Percentiles rank a stretch among this genome's conserved stretches.
These are phyloP conservation scores for Colletotrichum musicola DNA, from an alignment of 2,329 filamentous ascomycete species.

Conservation along the genomic window DNA sequence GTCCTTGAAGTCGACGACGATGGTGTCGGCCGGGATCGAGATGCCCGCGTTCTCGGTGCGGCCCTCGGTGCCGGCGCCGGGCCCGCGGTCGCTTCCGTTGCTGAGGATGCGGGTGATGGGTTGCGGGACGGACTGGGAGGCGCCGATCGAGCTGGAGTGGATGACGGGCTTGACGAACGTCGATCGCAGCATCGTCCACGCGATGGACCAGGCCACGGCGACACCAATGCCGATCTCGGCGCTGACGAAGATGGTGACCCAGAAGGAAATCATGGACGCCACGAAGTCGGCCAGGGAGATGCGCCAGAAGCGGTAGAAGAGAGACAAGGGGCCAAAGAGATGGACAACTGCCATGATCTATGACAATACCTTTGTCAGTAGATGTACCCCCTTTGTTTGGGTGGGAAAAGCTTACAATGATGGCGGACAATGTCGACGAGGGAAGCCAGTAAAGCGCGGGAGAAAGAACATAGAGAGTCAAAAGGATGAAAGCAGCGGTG, in stretches of 20 bases:
- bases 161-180: constrained; percentile 36
- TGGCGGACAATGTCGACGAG: constrained; percentile 73
- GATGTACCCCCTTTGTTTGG: constrained; percentile 43
- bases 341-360: constrained; percentile 37
- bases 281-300: constrained; percentile 75
- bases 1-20: constrained; percentile 69
- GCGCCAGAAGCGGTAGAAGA: constrained; percentile 76
- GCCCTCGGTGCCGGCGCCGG: constrained; percentile 46
- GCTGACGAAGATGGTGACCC: constrained; percentile 72
- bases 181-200: constrained; percentile 67
- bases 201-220: constrained; percentile 73
- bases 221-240: constrained; percentile 71
- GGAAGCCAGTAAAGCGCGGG: constrained; percentile 76
- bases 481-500: constrained; percentile 71
- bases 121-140: constrained; percentile 44
- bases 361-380: neutral
- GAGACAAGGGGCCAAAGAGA: constrained; percentile 43
- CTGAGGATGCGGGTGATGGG: constrained; percentile 57
- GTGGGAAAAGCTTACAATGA: constrained; percentile 73
- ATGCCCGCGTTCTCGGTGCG: constrained; percentile 37
- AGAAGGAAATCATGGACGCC: constrained; percentile 73
- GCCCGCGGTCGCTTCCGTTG: constrained; percentile 41
- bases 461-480: constrained; percentile 72
- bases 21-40: constrained; percentile 60
- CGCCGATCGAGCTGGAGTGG: constrained; percentile 26